A percentile compares a stretch with the other conserved stretches of the same genome.
These are phyloP conservation scores for Stephania yunnanensis DNA, from an alignment of 164 flowering plant genomes.

Conservation along the genomic window DNA sequence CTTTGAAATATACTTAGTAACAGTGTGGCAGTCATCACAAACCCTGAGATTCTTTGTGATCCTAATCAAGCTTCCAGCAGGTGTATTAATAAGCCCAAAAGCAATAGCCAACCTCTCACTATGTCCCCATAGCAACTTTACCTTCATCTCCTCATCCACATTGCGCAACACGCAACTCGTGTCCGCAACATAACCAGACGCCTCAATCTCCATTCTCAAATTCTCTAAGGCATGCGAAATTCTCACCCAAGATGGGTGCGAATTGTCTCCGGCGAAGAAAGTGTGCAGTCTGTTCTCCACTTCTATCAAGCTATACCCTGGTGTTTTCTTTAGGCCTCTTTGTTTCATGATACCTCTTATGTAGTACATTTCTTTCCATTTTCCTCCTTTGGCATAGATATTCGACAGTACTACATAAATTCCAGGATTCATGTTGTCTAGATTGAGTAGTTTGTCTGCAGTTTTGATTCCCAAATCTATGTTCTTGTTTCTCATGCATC, in stretches of 20 bases:
- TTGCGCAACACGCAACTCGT: conserved; percentile 35
- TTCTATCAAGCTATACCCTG: conserved; percentile 39
- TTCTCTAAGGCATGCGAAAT: conserved; percentile 22
- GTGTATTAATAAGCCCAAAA: conserved; percentile 35
- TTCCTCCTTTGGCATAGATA: conserved; percentile 37
- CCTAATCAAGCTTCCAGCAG: conserved; percentile 37
- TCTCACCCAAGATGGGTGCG: conserved; percentile 30
- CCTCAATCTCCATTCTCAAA: conserved; percentile 28
- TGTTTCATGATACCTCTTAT: conserved; percentile 36
- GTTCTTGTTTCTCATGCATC: conserved; percentile 35
- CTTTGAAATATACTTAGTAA: conserved; percentile 35
- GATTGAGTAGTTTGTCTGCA: conserved; percentile 34
- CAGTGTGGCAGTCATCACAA: conserved; percentile 35
- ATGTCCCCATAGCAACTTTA: conserved; percentile 31
- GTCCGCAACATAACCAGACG: conserved; percentile 31
- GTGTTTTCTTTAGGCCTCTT: conserved; percentile 35
- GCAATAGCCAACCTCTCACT: conserved; percentile 48
- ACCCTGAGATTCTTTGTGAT: conserved; percentile 40
- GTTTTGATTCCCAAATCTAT: conserved; percentile 29
- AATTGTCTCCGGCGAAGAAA: conserved; percentile 38
- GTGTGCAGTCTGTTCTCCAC: conserved; percentile 27
- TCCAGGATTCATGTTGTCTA: conserved; percentile 37
- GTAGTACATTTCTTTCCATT: conserved; percentile 37
- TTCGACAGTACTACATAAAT: conserved; percentile 39
- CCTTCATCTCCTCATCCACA: conserved; percentile 35